These are phyloP conservation scores for Russula vinacea DNA, from an alignment of 768 basidiomycete species.

Conservation along the genomic window DNA sequence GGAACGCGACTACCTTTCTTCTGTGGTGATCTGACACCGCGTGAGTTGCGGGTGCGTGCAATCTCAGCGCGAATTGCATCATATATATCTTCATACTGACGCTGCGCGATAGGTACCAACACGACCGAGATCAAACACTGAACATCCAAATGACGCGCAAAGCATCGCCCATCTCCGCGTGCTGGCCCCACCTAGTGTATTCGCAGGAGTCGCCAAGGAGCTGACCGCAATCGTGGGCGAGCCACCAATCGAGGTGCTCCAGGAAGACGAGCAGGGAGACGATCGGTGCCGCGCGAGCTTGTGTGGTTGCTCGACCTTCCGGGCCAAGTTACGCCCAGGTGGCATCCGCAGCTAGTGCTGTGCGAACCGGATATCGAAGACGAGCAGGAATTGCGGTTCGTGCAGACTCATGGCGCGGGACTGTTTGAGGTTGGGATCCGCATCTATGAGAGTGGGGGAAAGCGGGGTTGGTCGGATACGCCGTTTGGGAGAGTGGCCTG, in stretches of 20 bases:
- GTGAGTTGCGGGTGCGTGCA: slow-evolving; percentile 48
- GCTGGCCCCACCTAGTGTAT: slow-evolving; percentile 36
- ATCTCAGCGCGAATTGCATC: too few relatives aligned
- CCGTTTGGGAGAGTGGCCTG: slow-evolving; percentile 54
- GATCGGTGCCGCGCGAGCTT: background rate
- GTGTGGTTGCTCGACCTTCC: slow-evolving; percentile 26
- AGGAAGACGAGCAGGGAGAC: background rate
- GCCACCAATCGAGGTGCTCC: slow-evolving; percentile 33
- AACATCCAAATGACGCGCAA: slow-evolving; percentile 39
- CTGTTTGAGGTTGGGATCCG: slow-evolving; percentile 56
- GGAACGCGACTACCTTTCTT: slow-evolving; percentile 55
- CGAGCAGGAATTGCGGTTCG: slow-evolving; percentile 39
- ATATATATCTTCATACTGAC: background rate
- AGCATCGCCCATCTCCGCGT: slow-evolving; percentile 54
- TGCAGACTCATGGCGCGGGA: slow-evolving; percentile 36
- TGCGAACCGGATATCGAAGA: slow-evolving; percentile 35
- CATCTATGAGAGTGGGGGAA: slow-evolving; percentile 35
- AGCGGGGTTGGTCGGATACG: slow-evolving; percentile 39
- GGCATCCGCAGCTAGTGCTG: slow-evolving; percentile 39
- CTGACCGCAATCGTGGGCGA: slow-evolving; percentile 51
- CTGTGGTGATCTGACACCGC: slow-evolving; percentile 68
- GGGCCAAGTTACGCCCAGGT: background rate
- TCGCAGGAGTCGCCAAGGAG: slow-evolving; percentile 39
- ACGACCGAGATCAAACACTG: background rate
- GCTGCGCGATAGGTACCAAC: background rate